Evolutionary conservation across 164 flowering plant species (phyloP).

Genomic region (Echeveria elegans): DNA sequence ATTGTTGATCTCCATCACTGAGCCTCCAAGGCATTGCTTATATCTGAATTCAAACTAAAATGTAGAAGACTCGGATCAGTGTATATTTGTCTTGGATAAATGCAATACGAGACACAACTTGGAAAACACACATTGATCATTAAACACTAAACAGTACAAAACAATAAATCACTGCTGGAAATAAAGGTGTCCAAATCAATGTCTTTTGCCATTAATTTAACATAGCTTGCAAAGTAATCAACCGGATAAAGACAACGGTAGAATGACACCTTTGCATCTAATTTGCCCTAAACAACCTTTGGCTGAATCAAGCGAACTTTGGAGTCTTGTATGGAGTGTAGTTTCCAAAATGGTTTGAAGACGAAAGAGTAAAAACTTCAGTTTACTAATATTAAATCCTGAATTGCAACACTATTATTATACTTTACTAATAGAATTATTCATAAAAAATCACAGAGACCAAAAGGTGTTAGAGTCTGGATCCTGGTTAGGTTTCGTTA

Average conservation of each 20-base stretch:
- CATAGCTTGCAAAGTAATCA: neutral
- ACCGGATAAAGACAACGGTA: neutral
- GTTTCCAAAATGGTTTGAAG: neutral
- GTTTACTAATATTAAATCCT: neutral
- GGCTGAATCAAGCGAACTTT: no score
- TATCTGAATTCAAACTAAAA: neutral
- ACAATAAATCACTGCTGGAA: neutral
- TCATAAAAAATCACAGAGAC: neutral
- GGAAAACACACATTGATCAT: neutral
- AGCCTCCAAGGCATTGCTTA: neutral
- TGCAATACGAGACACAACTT: neutral
- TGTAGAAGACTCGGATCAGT: neutral
- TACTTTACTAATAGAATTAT: neutral
- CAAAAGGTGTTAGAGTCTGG: no score
- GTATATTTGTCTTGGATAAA: neutral
- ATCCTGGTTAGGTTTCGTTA: no score
- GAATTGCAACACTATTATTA: neutral
- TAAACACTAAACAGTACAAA: neutral
- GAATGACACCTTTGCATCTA: neutral
- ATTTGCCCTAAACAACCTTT: neutral
- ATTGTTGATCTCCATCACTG: no score
- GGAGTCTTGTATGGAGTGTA: neutral
- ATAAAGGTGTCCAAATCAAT: constrained; percentile 1
- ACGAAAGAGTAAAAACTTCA: neutral
- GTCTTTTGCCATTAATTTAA: constrained; percentile 1